phyloP scores from a whole-genome alignment of 805 yeast genomes.

The Scheffersomyces coipomensis region DNA sequence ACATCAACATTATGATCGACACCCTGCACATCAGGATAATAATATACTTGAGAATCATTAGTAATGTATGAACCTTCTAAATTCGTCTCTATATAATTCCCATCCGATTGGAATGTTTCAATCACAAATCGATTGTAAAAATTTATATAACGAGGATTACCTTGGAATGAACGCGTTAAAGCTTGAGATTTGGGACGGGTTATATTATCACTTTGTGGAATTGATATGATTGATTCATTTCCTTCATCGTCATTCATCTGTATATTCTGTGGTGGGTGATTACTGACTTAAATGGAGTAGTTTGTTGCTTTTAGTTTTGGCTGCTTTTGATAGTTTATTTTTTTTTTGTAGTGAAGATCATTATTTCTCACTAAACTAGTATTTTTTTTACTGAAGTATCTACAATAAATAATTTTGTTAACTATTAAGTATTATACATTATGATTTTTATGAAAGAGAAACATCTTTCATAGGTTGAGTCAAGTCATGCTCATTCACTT shows the following conservation, averaged over 20 bases:
- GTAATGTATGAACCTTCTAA: constrained; percentile 11
- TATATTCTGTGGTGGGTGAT: too few species aligned
- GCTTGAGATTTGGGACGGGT: not conserved
- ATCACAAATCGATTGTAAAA: constrained; percentile 28
- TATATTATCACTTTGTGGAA: too few species aligned
- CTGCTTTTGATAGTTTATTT: too few species aligned
- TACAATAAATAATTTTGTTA: too few species aligned
- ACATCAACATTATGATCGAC: too few species aligned
- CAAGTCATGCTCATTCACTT: not conserved
- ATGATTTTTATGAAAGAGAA: too few species aligned
- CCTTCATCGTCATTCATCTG: too few species aligned
- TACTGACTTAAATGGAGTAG: too few species aligned
- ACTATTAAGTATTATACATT: too few species aligned
- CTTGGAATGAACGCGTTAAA: constrained; percentile 16
- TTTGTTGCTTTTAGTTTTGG: not conserved
- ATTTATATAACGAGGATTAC: constrained; percentile 24
- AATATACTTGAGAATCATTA: constrained; percentile 12
- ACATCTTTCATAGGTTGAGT: not conserved
- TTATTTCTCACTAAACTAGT: not conserved
- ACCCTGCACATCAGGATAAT: too few species aligned
- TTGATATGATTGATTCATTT: too few species aligned
- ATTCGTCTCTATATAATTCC: too few species aligned
- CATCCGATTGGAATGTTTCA: constrained; percentile 20
- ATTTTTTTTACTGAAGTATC: not conserved
- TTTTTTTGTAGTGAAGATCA: not conserved